Conservation (phyloP, 345 rosid species). For the Sisymbrium irio region DNA sequence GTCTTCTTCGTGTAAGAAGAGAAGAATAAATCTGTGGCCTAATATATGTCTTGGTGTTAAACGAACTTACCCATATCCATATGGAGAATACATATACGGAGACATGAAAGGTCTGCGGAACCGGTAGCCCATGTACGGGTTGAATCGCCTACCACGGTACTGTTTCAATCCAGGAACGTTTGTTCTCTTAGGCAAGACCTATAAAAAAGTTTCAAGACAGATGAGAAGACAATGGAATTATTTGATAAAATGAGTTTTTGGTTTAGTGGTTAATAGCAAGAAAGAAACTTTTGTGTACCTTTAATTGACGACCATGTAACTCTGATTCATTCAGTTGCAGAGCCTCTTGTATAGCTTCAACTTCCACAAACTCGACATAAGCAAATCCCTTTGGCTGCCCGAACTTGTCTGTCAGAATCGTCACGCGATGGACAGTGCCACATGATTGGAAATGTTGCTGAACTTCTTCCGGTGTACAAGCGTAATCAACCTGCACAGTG, state of each 20-base stretch:
- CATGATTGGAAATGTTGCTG: constrained; percentile 97
- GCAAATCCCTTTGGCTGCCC: constrained; percentile 99
- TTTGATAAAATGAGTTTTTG: neutral
- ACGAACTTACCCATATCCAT: constrained; percentile 78
- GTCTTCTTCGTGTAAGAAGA: neutral
- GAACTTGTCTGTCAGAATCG: constrained; percentile 86
- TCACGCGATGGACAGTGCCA: constrained; percentile 91
- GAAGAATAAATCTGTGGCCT: neutral
- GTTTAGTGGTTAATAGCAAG: neutral
- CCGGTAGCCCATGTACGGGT: constrained; percentile 67
- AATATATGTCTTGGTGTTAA: neutral
- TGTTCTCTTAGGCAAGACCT: constrained; percentile 87
- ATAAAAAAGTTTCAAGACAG: neutral
- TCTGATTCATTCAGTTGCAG: constrained; percentile 82
- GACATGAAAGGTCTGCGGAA: constrained; percentile 70
- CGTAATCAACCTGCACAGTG: constrained; percentile 75
- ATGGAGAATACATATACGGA: constrained; percentile 81
- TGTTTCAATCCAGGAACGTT: constrained; percentile 97
- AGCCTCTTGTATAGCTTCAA: constrained; percentile 86
- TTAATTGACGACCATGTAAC: constrained; percentile 90
- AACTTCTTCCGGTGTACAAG: constrained; percentile 98
- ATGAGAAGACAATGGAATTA: neutral
- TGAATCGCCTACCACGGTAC: constrained; percentile 67
- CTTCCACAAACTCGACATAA: constrained; percentile 87
- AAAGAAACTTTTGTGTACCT: constrained; percentile 41